These are phyloP conservation scores for Aspergillus taichungensis DNA, from an alignment of 495 filamentous ascomycete genomes.

Conservation along the genomic window DNA sequence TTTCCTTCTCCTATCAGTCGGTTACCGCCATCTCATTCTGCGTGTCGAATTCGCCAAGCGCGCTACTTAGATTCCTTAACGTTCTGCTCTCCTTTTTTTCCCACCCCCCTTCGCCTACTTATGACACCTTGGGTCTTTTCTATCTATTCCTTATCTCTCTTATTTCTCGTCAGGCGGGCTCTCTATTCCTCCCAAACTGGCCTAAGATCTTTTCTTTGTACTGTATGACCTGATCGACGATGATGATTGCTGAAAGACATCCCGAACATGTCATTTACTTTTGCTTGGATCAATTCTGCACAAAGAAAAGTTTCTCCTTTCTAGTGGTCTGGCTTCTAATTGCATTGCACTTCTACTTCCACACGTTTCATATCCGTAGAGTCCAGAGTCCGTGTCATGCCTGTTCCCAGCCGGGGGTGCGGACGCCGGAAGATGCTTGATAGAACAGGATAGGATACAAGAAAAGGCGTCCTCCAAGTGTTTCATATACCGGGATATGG, in stretches of 20 bases:
- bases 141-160: too few species aligned
- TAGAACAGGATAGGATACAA: too few species aligned
- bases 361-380: not conserved
- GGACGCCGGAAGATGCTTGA: too few species aligned
- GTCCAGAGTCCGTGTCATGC: too few species aligned
- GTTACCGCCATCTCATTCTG: conserved; percentile 83
- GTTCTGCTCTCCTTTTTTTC: conserved; percentile 17
- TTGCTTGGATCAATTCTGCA: not conserved
- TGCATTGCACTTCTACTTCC: not conserved
- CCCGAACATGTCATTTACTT: conserved; percentile 26
- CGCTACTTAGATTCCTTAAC: conserved; percentile 40
- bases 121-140: conserved; percentile 19
- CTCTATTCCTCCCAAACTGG: conserved; percentile 14
- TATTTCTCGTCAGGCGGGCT: conserved; percentile 24
- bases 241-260: conserved; percentile 35
- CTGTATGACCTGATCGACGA: conserved; percentile 39
- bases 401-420: too few species aligned
- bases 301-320: conserved; percentile 3
- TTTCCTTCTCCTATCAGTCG: conserved; percentile 38
- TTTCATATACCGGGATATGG: too few species aligned
- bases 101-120: conserved; percentile 12
- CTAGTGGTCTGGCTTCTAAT: not conserved
- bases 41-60: conserved; percentile 90
- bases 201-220: conserved; percentile 33
- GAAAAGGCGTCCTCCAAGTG: too few species aligned